Evolutionary conservation across 176 grass and related monocot genomes (phyloP), one percentile per base, ranked within the genome.

Genomic region (Leersia perrieri): DNA sequence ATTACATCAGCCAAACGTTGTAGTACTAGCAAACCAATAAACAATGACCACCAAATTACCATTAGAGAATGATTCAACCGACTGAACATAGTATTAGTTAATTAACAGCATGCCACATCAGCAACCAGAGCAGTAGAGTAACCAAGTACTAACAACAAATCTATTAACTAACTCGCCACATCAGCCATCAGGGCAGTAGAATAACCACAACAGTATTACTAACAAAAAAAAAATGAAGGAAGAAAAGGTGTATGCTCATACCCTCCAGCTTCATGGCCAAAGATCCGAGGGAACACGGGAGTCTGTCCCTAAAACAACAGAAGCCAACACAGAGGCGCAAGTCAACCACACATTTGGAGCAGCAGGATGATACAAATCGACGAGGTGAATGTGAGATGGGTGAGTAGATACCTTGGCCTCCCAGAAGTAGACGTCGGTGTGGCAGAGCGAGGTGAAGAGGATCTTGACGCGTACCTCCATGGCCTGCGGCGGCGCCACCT

Each of bases 201-300:
- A 13, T 10, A 44, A 44, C 41, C 11, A 67, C n/a, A 39, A 15
- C 8, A 61, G 55, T 26, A 23, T 11, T 60, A 78, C 28, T 20
- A 66, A 57, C 57, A 25, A n/a, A n/a, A n/a, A n/a, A n/a, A n/a
- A n/a, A 32, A 85, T 33, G 5, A 72, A 4, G 28, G 58, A 67
- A 77, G 60, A 53, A 53, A 20, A 53, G 18, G 27, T 3, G 4
- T 4, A 30, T 18, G 6, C 7, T 39, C 77, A 3, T 94, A 97
- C 94, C 94, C 94, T 85, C 87, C 89, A 91, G 94, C 94, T 79
- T 97, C 94, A 88, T 94, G 94, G n/a, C 91, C 94, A 60, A 97
- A 89, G 87, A 97, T 94, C 80, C 94, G 84, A 80, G 94, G 94
- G 83, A 97, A 97, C 65, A 97, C 36, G 5, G 94, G 94, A 45